Base-by-base conservation (phyloP, 176 grass and related monocot species). In the Juncus effusus region DNA sequence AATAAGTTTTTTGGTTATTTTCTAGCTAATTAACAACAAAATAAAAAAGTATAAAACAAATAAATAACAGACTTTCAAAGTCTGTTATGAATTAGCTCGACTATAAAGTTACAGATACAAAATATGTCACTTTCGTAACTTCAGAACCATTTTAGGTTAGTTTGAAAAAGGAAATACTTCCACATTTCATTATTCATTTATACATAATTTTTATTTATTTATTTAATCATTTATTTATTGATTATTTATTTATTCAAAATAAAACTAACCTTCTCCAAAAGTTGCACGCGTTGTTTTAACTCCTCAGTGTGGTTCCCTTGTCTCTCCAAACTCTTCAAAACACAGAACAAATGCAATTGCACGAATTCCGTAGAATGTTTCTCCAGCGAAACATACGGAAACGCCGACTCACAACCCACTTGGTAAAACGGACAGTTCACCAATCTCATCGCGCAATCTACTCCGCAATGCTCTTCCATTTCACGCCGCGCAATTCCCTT, bases 201-300 rank as follows among this genome's bases (percentile, higher is more conserved):
- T 28, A 28, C 19, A n/a, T n/a, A 28, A 28, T 28, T 28, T 28
- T 28, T 28, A 0, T 1, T 28, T 28, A 28, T 1, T 28, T 28
- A 28, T 28, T 28, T 28, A 28, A 28, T n/a, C n/a, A n/a, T n/a
- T n/a, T n/a, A n/a, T n/a, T n/a, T n/a, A n/a, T n/a, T n/a, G n/a
- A n/a, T n/a, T n/a, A n/a, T n/a, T n/a, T n/a, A n/a, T n/a, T n/a
- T 51, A 11, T 37, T 56, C 36, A 59, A 71, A 56, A 72, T 59
- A 42, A 59, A 45, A 79, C 78, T 76, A 78, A 97, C 88, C 85
- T 97, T 97, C 75, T 89, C 85, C 63, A 97, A 57, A 42, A 92
- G 72, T 65, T 91, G 51, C 60, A 90, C 53, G 51, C 82, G 77
- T 73, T 84, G 70, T 72, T 80, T 84, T 67, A 92, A 76, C 42